phyloP scores from a whole-genome alignment of 768 basidiomycete species.

The Agaricus blazei region DNA sequence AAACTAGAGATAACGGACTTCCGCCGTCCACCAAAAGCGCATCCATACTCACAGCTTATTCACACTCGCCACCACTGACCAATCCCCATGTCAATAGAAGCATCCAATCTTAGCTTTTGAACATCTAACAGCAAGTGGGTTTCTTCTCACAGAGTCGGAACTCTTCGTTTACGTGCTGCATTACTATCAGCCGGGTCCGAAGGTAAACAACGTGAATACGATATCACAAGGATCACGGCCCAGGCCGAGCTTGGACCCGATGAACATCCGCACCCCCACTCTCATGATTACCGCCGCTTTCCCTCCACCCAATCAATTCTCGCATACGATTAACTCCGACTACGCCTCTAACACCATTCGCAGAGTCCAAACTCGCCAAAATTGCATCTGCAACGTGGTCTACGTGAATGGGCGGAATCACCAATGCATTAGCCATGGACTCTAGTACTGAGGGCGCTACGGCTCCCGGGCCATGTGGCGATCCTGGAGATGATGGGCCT shows the following conservation, averaged over 20 bases:
- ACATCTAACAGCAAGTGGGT: neutral
- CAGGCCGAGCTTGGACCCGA: neutral
- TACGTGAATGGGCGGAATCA: conserved; percentile 90
- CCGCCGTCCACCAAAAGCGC: neutral
- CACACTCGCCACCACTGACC: neutral
- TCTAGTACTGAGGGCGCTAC: conserved; percentile 40
- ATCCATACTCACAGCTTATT: neutral
- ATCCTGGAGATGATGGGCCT: neutral
- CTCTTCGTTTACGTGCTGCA: too few species aligned
- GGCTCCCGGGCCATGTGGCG: conserved; percentile 24
- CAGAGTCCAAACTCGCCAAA: conserved; percentile 52
- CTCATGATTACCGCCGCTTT: conserved; percentile 11
- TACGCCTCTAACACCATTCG: conserved; percentile 51
- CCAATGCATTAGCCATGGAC: conserved; percentile 72
- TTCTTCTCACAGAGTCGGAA: neutral
- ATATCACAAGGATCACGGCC: neutral
- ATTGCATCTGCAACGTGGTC: conserved; percentile 91
- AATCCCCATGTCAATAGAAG: neutral
- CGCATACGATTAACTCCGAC: conserved; percentile 72
- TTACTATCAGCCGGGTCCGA: too few species aligned
- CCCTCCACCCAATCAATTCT: conserved; percentile 64
- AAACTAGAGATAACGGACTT: neutral
- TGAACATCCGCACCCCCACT: conserved; percentile 3
- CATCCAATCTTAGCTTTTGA: neutral
- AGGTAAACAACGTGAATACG: neutral